These are phyloP conservation scores for Lyophyllum semitale DNA, from an alignment of 768 basidiomycete species.

Conservation along the genomic window DNA sequence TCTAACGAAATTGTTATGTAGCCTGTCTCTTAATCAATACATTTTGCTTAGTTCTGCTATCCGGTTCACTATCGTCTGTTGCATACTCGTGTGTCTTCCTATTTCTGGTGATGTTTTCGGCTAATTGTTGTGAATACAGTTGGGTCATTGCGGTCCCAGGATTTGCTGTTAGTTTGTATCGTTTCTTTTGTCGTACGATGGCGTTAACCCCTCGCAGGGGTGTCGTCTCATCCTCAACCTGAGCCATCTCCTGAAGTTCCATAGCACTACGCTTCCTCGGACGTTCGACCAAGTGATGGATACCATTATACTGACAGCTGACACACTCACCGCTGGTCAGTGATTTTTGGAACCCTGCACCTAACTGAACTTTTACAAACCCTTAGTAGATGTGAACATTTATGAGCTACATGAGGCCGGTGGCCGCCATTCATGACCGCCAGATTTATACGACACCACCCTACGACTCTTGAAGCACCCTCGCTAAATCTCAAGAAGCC, in stretches of 20 bases:
- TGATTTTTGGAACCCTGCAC: background rate
- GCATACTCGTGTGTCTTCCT: conserved; percentile 19
- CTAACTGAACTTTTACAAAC: background rate
- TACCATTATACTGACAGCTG: conserved; percentile 7
- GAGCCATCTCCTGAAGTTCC: conserved; percentile 20
- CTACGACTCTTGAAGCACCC: too few species aligned
- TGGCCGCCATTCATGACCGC: background rate
- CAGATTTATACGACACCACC: background rate
- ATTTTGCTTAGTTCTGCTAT: conserved; percentile 14
- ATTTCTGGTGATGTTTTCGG: background rate
- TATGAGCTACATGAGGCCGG: background rate
- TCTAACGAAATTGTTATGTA: conserved; percentile 1
- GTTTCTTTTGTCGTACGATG: background rate
- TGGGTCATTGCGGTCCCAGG: conserved; percentile 25
- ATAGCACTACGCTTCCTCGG: background rate
- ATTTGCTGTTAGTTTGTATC: conserved; percentile 19
- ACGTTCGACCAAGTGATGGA: conserved; percentile 3
- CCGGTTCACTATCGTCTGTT: conserved; percentile 18
- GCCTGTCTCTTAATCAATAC: conserved; percentile 19
- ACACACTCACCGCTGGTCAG: conserved; percentile 1
- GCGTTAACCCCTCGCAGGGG: conserved; percentile 11
- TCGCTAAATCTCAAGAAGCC: too few species aligned
- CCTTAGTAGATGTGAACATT: background rate
- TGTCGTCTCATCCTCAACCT: conserved; percentile 26
- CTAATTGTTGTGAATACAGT: conserved; percentile 6